Conservation (phyloP, 345 rosid species). For the Garcia nutans region DNA sequence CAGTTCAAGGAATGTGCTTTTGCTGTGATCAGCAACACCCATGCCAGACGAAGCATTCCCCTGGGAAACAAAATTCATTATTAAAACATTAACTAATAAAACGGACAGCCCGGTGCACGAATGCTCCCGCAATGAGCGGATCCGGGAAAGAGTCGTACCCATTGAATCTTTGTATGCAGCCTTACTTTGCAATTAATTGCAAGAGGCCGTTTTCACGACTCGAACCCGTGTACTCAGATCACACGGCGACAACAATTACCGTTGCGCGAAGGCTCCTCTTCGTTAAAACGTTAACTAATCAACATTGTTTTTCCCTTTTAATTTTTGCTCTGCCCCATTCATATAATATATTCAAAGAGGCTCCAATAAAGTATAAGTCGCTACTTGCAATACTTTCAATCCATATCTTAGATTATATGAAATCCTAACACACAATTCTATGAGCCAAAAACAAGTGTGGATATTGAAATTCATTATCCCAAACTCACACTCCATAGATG, state of each 20-base stretch:
- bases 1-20: conserved; percentile 54
- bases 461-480: not conserved
- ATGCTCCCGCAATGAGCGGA: no score
- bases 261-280: no score
- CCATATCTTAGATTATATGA: no score
- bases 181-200: no score
- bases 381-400: not conserved
- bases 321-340: not conserved
- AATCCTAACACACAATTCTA: not conserved
- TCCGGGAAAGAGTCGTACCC: no score
- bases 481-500: not conserved
- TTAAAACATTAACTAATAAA: not conserved
- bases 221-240: no score
- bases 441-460: not conserved
- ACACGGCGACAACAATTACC: no score
- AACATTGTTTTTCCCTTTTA: not conserved
- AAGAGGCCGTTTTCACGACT: no score
- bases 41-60: conserved; percentile 74
- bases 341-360: not conserved
- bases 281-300: not conserved
- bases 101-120: no score
- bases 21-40: conserved; percentile 71
- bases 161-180: no score
- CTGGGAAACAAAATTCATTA: conserved; percentile 22
- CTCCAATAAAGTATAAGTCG: not conserved